A percentile compares a stretch with the other conserved stretches of the same genome.
Conservation (phyloP, 805 yeast species). For the Schwanniomyces yamadae region DNA sequence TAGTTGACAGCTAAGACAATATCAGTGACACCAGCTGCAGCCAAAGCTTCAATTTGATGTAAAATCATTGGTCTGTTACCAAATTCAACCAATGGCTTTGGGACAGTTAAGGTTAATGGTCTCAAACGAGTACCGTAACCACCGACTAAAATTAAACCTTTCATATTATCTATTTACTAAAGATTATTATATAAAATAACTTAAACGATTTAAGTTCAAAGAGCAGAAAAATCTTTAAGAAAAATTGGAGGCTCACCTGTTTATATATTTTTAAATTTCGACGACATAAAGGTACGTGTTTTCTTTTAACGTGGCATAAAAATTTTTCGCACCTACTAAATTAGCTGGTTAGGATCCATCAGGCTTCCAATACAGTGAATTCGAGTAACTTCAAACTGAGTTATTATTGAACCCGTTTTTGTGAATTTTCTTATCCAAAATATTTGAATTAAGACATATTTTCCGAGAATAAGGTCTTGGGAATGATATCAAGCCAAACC, state of each 20-base stretch:
- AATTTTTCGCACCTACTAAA: slow-evolving; percentile 1
- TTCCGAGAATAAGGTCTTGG: no score
- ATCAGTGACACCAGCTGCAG: slow-evolving; percentile 98
- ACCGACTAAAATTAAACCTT: slow-evolving; percentile 97
- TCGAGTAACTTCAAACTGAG: no score
- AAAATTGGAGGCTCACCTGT: slow-evolving; percentile 2
- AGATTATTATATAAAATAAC: background rate
- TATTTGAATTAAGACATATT: no score
- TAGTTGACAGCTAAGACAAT: slow-evolving; percentile 98
- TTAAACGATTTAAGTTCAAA: slow-evolving; percentile 4
- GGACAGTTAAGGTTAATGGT: slow-evolving; percentile 92
- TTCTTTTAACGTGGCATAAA: slow-evolving; percentile 9
- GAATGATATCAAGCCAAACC: no score
- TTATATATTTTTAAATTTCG: slow-evolving; percentile 1
- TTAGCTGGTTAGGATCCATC: slow-evolving; percentile 2
- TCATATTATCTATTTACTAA: slow-evolving; percentile 51
- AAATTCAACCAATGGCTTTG: slow-evolving; percentile 96
- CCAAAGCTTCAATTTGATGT: slow-evolving; percentile 97
- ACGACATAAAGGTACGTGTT: slow-evolving; percentile 6
- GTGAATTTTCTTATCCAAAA: no score
- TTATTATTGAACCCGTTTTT: no score
- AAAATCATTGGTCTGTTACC: slow-evolving; percentile 99
- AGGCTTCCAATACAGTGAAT: no score
- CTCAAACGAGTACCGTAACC: slow-evolving; percentile 99
- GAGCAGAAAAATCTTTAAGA: background rate